Evolutionary conservation across 2,329 filamentous ascomycete species (phyloP).

Genomic region (Tolypocladium capitatum): DNA sequence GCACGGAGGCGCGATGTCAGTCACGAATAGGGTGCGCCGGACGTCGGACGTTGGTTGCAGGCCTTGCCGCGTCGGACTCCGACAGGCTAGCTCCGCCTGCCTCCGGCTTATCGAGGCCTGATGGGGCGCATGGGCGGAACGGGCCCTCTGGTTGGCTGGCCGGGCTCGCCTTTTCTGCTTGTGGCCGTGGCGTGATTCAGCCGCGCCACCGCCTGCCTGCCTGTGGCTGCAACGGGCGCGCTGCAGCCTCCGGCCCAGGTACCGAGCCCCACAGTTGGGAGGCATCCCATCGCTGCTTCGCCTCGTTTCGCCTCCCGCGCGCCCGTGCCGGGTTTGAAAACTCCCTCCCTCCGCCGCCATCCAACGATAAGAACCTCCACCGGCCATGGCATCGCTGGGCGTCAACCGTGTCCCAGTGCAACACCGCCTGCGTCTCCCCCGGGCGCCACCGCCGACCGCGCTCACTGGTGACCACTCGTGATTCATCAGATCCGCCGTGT

Average conservation of each 20-base stretch:
- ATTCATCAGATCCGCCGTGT: neutral
- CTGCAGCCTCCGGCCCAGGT: too few species aligned
- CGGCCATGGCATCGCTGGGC: neutral
- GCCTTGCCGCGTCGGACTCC: too few species aligned
- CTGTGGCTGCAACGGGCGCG: neutral
- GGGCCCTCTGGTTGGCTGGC: neutral
- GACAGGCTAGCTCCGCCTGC: too few species aligned
- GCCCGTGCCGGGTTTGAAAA: neutral
- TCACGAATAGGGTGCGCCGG: too few species aligned
- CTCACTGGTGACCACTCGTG: neutral
- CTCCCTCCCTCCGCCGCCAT: too few species aligned
- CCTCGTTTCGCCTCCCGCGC: neutral
- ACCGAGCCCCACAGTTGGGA: too few species aligned
- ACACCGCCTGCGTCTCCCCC: neutral
- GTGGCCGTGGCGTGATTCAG: neutral
- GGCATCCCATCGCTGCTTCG: neutral
- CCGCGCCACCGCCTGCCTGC: neutral
- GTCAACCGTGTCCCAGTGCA: neutral
- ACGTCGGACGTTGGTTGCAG: too few species aligned
- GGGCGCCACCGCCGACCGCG: neutral
- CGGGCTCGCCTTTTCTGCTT: neutral
- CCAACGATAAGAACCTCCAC: too few species aligned
- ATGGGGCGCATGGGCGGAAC: neutral
- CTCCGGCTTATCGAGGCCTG: too few species aligned
- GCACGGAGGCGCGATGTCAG: too few species aligned